phyloP scores from a whole-genome alignment of 106 monocot genomes.

The Apostasia ramifera region DNA sequence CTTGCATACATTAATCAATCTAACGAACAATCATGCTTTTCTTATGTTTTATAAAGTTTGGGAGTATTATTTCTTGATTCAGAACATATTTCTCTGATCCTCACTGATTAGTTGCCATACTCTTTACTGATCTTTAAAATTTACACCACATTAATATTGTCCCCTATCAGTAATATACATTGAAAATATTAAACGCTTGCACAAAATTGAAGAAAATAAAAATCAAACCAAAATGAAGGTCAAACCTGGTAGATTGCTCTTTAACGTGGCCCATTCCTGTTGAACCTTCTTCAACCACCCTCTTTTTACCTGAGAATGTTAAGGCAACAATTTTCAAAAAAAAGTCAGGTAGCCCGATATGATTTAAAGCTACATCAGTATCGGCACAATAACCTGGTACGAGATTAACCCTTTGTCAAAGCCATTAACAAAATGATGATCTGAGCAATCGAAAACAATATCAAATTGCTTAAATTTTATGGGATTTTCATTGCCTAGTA shows the following conservation, averaged over 20 bases:
- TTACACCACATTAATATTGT: too few species aligned
- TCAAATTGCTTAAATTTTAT: constrained; percentile 54
- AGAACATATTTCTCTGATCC: too few species aligned
- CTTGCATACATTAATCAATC: too few species aligned
- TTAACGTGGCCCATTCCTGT: constrained; percentile 71
- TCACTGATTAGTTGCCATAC: too few species aligned
- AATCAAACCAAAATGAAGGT: constrained; percentile 1
- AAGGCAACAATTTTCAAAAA: background rate
- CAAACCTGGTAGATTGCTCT: constrained; percentile 70
- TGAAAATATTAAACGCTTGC: too few species aligned
- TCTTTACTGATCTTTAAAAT: too few species aligned
- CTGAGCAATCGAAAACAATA: constrained; percentile 54
- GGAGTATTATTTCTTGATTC: too few species aligned
- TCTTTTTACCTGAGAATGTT: constrained; percentile 36
- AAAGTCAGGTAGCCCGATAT: too few species aligned
- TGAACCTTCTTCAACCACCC: constrained; percentile 74
- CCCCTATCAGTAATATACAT: too few species aligned
- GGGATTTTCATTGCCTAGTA: constrained; percentile 9
- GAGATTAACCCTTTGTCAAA: constrained; percentile 19
- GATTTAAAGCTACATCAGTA: too few species aligned
- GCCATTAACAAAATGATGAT: constrained; percentile 61
- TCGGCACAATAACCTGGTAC: constrained; percentile 12
- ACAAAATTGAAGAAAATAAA: background rate
- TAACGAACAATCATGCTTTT: too few species aligned
- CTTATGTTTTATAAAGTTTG: too few species aligned